Evolutionary conservation across 1,284 basidiomycete species (phyloP), one percentile per base, ranked within the genome.

Genomic region (Ceratobasidium sp.): DNA sequence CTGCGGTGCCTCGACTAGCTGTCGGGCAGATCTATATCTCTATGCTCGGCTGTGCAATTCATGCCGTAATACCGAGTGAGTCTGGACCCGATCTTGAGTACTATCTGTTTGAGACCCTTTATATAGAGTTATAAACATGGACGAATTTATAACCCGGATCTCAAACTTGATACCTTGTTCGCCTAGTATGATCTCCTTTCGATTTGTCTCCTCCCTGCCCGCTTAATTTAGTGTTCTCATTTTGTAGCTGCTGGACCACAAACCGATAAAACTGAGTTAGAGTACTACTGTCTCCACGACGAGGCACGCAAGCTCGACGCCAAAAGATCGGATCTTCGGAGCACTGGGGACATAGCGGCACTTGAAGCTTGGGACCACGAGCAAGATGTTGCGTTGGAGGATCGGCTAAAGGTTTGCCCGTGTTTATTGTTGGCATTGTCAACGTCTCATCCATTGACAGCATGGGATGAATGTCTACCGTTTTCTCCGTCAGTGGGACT

Each of bases 1-100:
- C 46, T 58, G 55, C 28, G 55, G 55, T 10, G n/a, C 12, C 55
- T 58, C n/a, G 13, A 58, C 55, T 23, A 28, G 15, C 10, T 58
- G n/a, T 58, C 55, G 55, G n/a, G 55, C 28, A 10, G 55, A 58
- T 28, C n/a, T 28, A 13, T n/a, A 58, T 23, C 55, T 58, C 10
- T 58, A 58, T 28, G 55, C n/a, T n/a, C n/a, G 55, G n/a, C 55
- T 58, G 28, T 58, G 55, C 28, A 18, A 12, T 23, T 28, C n/a
- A 28, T 58, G 55, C 55, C 55, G 55, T n/a, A 58, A 58, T 23
- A 58, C 55, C n/a, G n/a, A 58, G 55, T 58, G 55, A 58, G 55
- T 23, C 15, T 10, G n/a, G n/a, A 10, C n/a, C 55, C 28, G n/a
- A 23, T 28, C n/a, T 58, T 10, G 13, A 23, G 55, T n/a, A 18